phyloP scores from a whole-genome alignment of 139 green algal genomes.

The Chlorella sp. region DNA sequence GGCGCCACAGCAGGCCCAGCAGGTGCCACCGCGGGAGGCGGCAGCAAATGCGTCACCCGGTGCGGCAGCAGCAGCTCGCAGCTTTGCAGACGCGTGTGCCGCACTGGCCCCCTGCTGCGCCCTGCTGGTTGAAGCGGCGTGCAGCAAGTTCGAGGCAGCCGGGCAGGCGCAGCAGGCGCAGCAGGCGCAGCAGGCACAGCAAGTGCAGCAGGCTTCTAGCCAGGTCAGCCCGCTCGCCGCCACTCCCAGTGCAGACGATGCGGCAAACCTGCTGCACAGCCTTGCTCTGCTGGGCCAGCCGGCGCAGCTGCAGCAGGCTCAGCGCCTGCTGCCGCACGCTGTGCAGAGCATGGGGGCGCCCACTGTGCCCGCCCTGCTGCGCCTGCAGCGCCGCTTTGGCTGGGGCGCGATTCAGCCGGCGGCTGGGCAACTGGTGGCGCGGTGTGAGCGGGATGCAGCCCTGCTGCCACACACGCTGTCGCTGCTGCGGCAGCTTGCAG shows the following conservation, averaged over 20 bases:
- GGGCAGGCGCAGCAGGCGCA: background rate
- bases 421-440: background rate
- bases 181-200: background rate
- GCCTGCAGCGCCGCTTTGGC: background rate
- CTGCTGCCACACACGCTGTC: background rate
- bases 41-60: too few species aligned
- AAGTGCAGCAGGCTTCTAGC: background rate
- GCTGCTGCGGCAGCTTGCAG: slow-evolving; percentile 2
- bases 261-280: background rate
- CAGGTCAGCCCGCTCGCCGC: too few species aligned
- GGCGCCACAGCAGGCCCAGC: too few species aligned
- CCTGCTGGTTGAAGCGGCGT: too few species aligned
- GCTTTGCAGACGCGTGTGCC: too few species aligned
- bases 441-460: background rate
- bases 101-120: too few species aligned
- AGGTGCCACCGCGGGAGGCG: too few species aligned
- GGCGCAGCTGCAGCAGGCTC: background rate
- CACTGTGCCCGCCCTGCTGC: background rate
- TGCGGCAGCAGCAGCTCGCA: too few species aligned
- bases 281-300: background rate
- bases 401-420: background rate
- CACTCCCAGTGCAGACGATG: too few species aligned
- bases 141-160: too few species aligned
- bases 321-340: background rate
- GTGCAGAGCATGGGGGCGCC: background rate